Evolutionary conservation across 495 filamentous ascomycete species (phyloP).

Genomic region (Penicillium bialowiezense): DNA sequence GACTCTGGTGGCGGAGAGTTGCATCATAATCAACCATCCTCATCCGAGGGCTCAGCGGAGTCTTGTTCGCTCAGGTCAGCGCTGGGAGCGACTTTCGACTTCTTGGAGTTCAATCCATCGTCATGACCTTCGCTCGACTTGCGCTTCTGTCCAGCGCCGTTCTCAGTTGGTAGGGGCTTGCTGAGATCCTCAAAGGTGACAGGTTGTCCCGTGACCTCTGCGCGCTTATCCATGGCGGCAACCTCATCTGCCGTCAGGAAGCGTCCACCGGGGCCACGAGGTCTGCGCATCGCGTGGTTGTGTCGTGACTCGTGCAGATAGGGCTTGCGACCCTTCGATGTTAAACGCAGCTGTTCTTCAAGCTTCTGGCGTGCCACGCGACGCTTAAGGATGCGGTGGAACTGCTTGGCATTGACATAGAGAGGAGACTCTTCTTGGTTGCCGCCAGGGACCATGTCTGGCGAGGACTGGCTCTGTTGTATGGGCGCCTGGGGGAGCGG

Average conservation of each 20-base stretch:
- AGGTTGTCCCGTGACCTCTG: constrained; percentile 24
- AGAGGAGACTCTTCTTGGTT: constrained; percentile 86
- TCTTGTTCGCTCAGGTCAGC: constrained; percentile 50
- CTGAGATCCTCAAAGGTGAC: constrained; percentile 28
- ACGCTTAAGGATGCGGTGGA: constrained; percentile 93
- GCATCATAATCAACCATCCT: constrained; percentile 39
- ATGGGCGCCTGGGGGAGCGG: constrained; percentile 48
- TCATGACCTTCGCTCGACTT: constrained; percentile 50
- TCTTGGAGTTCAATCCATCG: constrained; percentile 42
- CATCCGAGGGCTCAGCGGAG: constrained; percentile 46
- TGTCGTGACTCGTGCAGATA: constrained; percentile 99
- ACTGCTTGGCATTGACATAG: constrained; percentile 98
- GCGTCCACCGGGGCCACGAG: constrained; percentile 90
- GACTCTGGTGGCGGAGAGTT: neutral
- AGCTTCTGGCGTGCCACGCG: constrained; percentile 89
- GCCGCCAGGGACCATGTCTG: constrained; percentile 70
- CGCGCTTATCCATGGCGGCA: constrained; percentile 73
- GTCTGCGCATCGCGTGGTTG: constrained; percentile 97
- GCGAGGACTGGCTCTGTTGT: constrained; percentile 72
- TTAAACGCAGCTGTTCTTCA: constrained; percentile 86
- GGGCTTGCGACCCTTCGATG: constrained; percentile 92
- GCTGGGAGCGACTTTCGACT: constrained; percentile 45
- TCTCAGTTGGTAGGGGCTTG: constrained; percentile 25
- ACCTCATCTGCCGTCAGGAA: constrained; percentile 99
- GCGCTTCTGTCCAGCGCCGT: constrained; percentile 43